Conservation (phyloP, 345 rosid genomes). For the Passiflora organensis region DNA sequence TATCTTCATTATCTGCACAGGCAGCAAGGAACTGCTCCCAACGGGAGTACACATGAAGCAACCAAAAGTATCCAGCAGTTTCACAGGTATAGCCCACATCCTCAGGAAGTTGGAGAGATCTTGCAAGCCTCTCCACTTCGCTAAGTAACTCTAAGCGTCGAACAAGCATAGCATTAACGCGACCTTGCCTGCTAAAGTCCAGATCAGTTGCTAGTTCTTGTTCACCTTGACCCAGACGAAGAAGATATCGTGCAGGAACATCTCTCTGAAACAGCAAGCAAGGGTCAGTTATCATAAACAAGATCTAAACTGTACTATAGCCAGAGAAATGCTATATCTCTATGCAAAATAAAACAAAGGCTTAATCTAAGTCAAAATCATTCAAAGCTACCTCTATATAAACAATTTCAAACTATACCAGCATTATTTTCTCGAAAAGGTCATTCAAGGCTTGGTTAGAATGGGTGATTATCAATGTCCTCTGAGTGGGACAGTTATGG, state of each 20-base stretch:
- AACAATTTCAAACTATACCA: slow-evolving; percentile 39
- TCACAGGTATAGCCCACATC: slow-evolving; percentile 99
- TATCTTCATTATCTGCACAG: slow-evolving; percentile 72
- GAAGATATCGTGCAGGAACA: slow-evolving; percentile 99
- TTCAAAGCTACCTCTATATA: no score
- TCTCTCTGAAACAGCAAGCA: slow-evolving; percentile 70
- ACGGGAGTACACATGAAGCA: slow-evolving; percentile 92
- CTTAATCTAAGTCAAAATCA: background rate
- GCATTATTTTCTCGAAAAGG: slow-evolving; percentile 97
- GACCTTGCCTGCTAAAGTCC: slow-evolving; percentile 96
- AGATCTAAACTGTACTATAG: no score
- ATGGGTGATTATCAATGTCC: slow-evolving; percentile 94
- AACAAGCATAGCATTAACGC: slow-evolving; percentile 98
- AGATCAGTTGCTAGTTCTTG: slow-evolving; percentile 98
- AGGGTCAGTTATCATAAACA: slow-evolving; percentile 10
- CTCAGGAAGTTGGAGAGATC: slow-evolving; percentile 91
- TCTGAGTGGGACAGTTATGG: slow-evolving; percentile 97
- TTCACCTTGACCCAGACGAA: slow-evolving; percentile 99
- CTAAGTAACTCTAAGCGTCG: slow-evolving; percentile 79
- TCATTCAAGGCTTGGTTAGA: slow-evolving; percentile 99
- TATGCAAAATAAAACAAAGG: background rate
- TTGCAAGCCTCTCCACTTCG: slow-evolving; percentile 97
- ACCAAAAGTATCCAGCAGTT: slow-evolving; percentile 98
- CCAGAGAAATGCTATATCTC: background rate
- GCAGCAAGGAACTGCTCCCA: slow-evolving; percentile 97